phyloP scores from a whole-genome alignment of 2,329 filamentous ascomycete genomes.

The Monascus ruber region DNA sequence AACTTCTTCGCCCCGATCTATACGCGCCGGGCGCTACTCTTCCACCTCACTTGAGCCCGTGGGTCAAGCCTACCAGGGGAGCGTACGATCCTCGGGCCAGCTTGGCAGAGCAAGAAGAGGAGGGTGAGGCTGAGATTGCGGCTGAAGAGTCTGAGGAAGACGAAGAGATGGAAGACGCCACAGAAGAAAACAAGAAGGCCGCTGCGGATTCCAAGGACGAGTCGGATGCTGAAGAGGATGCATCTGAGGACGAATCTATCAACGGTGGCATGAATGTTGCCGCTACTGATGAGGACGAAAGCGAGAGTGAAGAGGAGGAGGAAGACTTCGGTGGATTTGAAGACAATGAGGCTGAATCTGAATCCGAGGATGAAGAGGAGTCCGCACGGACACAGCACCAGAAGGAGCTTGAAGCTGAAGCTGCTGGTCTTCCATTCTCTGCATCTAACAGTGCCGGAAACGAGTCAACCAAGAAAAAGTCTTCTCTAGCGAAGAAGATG shows the following conservation, averaged over 20 bases:
- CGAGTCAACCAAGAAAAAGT: conserved; percentile 56
- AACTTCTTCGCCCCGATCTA: conserved; percentile 71
- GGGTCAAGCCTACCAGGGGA: conserved; percentile 76
- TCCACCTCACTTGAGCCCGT: conserved; percentile 90
- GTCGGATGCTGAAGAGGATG: conserved; percentile 37
- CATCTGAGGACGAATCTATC: conserved; percentile 31
- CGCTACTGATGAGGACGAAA: conserved; percentile 34
- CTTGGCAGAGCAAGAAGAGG: conserved; percentile 76
- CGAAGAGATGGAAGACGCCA: conserved; percentile 17
- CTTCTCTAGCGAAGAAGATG: conserved; percentile 59
- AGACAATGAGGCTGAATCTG: conserved; percentile 35
- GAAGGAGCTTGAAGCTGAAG: conserved; percentile 83
- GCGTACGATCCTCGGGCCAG: conserved; percentile 84
- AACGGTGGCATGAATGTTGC: conserved; percentile 41
- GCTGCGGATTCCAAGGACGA: conserved; percentile 25
- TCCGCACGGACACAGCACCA: conserved; percentile 61
- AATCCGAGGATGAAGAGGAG: conserved; percentile 49
- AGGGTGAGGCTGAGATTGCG: conserved; percentile 67
- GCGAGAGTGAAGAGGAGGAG: conserved; percentile 37
- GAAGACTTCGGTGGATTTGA: conserved; percentile 42
- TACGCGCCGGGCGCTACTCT: conserved; percentile 84
- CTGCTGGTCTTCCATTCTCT: conserved; percentile 52
- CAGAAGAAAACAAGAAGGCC: conserved; percentile 30
- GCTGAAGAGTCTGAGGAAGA: conserved; percentile 47
- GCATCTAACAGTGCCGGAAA: conserved; percentile 37